These are phyloP conservation scores for Paramyrothecium roridum DNA, from an alignment of 2,329 filamentous ascomycete genomes.

Conservation along the genomic window DNA sequence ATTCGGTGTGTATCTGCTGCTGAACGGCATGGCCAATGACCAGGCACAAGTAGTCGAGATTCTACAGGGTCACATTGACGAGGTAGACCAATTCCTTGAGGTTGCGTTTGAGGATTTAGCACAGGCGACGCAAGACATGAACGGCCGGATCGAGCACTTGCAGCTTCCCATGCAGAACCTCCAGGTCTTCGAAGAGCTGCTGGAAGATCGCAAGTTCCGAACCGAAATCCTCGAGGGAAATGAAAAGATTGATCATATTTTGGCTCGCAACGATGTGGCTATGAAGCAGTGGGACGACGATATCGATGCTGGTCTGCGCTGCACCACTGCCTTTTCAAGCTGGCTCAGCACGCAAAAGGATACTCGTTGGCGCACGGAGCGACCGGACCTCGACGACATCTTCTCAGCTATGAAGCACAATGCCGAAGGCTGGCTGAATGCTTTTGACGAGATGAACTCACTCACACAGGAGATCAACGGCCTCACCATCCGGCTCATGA, in stretches of 20 bases:
- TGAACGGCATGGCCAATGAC: conserved; percentile 83
- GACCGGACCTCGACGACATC: conserved; percentile 65
- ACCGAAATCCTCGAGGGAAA: conserved; percentile 82
- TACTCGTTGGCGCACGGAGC: conserved; percentile 57
- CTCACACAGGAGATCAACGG: conserved; percentile 69
- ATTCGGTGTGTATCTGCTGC: conserved; percentile 86
- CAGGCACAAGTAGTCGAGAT: conserved; percentile 86
- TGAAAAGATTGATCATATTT: conserved; percentile 85
- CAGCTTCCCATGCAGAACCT: conserved; percentile 82
- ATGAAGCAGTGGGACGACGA: conserved; percentile 79
- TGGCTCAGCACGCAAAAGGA: conserved; percentile 69
- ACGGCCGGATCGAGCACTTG: conserved; percentile 74
- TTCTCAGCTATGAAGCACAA: conserved; percentile 91
- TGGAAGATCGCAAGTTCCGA: conserved; percentile 81
- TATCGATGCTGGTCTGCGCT: conserved; percentile 71
- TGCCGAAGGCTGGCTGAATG: conserved; percentile 82
- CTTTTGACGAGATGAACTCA: conserved; percentile 71
- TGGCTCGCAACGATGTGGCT: conserved; percentile 71
- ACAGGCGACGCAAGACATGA: conserved; percentile 73
- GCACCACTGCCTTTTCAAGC: conserved; percentile 70
- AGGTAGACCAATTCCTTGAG: conserved; percentile 88
- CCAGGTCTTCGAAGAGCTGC: conserved; percentile 79
- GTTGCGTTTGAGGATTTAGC: conserved; percentile 81
- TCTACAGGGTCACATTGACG: conserved; percentile 86
- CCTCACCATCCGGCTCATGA: conserved; percentile 68